These are phyloP conservation scores for Pythium sukuiense DNA, from an alignment of 352 stramenopile genomes.

Conservation along the genomic window DNA sequence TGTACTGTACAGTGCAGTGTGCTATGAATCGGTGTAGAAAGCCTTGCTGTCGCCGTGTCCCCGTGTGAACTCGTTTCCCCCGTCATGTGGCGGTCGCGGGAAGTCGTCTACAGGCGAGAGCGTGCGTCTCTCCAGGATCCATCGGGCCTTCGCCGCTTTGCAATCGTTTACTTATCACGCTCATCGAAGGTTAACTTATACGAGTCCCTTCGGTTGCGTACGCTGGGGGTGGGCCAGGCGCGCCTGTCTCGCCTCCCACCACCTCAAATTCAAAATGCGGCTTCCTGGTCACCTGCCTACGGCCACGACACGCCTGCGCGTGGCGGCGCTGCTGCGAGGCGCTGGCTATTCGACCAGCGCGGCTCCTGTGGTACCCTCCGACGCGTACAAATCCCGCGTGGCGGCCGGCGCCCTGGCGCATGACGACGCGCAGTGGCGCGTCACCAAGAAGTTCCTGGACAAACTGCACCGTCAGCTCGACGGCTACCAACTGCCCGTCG, in stretches of 20 bases:
- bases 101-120: constrained; percentile 1
- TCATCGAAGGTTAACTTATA: not conserved
- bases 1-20: not conserved
- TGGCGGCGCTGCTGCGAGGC: constrained; percentile 8
- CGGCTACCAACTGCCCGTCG: constrained; percentile 50
- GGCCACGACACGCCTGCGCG: not conserved
- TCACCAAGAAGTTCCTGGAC: constrained; percentile 46
- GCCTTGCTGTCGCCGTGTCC: not conserved
- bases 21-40: not conserved
- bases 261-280: not conserved
- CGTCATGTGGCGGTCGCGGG: not conserved
- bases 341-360: not conserved
- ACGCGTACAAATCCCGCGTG: constrained; percentile 22
- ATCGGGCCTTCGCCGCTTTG: not conserved
- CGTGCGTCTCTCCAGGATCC: not conserved
- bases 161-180: not conserved
- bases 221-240: not conserved
- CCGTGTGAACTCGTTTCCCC: not conserved
- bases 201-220: constrained; percentile 5
- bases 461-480: constrained; percentile 56
- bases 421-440: constrained; percentile 28
- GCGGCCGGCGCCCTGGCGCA: constrained; percentile 10
- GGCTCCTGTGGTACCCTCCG: constrained; percentile 2
- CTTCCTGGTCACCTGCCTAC: not conserved
- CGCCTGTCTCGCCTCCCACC: not conserved